Evolutionary conservation across 352 stramenopile genomes (phyloP).

Genomic region (Globisporangium spinosum): DNA sequence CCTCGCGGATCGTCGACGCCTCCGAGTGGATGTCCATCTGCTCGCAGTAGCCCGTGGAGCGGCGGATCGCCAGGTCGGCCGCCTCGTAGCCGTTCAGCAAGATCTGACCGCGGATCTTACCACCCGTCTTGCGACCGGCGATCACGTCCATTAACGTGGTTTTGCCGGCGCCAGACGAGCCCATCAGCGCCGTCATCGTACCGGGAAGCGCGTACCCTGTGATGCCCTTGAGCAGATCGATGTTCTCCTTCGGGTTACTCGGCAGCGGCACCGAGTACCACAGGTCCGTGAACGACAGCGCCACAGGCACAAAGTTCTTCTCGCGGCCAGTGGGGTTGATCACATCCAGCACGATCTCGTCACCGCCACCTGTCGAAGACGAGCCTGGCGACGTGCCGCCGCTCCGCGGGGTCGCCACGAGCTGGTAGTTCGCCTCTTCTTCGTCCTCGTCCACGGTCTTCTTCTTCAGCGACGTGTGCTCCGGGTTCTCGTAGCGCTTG

Average conservation of each 20-base stretch:
- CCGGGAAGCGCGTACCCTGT: slow-evolving; percentile 30
- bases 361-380: neutral
- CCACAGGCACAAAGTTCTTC: slow-evolving; percentile 20
- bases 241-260: slow-evolving; percentile 12
- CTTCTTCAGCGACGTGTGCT: neutral
- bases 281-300: slow-evolving; percentile 23
- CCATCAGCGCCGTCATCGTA: slow-evolving; percentile 43
- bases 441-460: too few relatives aligned
- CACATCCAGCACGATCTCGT: neutral
- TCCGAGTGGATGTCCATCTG: slow-evolving; percentile 81
- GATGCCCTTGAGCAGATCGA: slow-evolving; percentile 35
- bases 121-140: slow-evolving; percentile 78
- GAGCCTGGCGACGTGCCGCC: neutral
- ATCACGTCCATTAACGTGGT: slow-evolving; percentile 91
- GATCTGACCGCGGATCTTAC: slow-evolving; percentile 65
- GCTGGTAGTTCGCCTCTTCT: too few relatives aligned
- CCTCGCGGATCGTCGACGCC: slow-evolving; percentile 79
- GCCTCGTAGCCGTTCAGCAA: slow-evolving; percentile 68
- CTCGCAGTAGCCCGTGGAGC: slow-evolving; percentile 27
- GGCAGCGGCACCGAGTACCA: slow-evolving; percentile 21
- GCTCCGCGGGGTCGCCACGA: too few relatives aligned
- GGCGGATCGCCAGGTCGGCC: slow-evolving; percentile 19
- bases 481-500: neutral
- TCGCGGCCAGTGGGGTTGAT: slow-evolving; percentile 1
- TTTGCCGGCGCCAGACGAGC: slow-evolving; percentile 59